phyloP scores from a whole-genome alignment of 345 rosid genomes.

The Eucalyptus erythrocorys region DNA sequence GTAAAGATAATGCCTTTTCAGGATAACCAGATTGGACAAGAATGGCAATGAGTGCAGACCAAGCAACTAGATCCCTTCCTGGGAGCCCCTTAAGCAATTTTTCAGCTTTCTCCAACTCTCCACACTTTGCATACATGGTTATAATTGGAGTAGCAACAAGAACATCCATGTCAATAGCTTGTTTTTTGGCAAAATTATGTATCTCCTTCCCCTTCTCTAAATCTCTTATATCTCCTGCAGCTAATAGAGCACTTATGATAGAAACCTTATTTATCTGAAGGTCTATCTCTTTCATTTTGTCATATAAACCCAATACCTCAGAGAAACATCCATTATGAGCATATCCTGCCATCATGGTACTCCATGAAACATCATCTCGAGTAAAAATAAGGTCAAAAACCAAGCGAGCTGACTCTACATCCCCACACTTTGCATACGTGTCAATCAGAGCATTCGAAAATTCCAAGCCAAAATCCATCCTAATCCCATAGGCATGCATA shows the following conservation, averaged over 20 bases:
- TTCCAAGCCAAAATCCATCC: slow-evolving; percentile 17
- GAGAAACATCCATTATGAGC: slow-evolving; percentile 23
- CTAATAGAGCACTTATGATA: slow-evolving; percentile 26
- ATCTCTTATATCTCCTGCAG: slow-evolving; percentile 35
- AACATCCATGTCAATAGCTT: slow-evolving; percentile 25
- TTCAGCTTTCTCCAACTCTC: slow-evolving; percentile 24
- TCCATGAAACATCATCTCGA: slow-evolving; percentile 27
- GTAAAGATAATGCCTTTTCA: slow-evolving; percentile 31
- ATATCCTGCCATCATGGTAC: slow-evolving; percentile 53
- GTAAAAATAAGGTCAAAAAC: slow-evolving; percentile 20
- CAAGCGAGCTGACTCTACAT: slow-evolving; percentile 16
- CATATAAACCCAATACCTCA: slow-evolving; percentile 35
- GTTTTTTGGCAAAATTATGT: slow-evolving; percentile 14
- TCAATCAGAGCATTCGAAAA: slow-evolving; percentile 45
- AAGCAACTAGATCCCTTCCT: slow-evolving; percentile 36
- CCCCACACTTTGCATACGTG: slow-evolving; percentile 35
- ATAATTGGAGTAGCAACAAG: slow-evolving; percentile 36
- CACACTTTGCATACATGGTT: slow-evolving; percentile 50
- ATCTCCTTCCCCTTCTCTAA: slow-evolving; percentile 22
- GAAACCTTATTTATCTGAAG: slow-evolving; percentile 28
- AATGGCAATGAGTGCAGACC: slow-evolving; percentile 47
- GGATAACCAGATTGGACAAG: slow-evolving; percentile 41
- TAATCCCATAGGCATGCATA: slow-evolving; percentile 38
- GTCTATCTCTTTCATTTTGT: slow-evolving; percentile 10
- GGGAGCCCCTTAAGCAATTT: slow-evolving; percentile 14